A percentile compares a stretch with the other conserved stretches of the same genome.
Evolutionary conservation across 805 yeast genomes (phyloP).

Genomic region (Scheffersomyces spartinae): DNA sequence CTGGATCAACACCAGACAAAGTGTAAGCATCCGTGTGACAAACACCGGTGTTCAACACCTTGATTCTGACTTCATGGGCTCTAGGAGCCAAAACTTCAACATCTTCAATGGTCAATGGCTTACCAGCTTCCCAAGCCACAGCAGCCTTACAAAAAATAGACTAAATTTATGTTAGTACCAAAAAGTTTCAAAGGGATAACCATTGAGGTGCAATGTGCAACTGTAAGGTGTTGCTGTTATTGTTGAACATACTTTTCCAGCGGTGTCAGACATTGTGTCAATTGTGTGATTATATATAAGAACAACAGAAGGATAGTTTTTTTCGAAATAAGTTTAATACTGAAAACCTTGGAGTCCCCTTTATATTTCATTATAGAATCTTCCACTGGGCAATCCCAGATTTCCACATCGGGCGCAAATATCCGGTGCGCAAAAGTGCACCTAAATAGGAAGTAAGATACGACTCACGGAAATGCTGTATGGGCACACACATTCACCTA

Average conservation of each 20-base stretch:
- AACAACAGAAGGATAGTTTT: too few species aligned
- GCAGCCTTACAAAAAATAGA: slow-evolving; percentile 89
- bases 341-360: too few species aligned
- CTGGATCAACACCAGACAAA: slow-evolving; percentile 88
- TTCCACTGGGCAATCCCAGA: too few species aligned
- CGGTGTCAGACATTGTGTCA: slow-evolving; percentile 2
- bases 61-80: slow-evolving; percentile 95
- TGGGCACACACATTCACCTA: too few species aligned
- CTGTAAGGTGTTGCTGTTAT: neutral
- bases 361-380: too few species aligned
- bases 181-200: too few species aligned
- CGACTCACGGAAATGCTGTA: too few species aligned
- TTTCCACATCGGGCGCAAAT: too few species aligned
- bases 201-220: too few species aligned
- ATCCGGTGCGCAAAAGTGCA: too few species aligned
- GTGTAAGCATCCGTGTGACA: slow-evolving; percentile 99
- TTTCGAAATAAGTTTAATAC: too few species aligned
- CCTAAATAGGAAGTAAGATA: too few species aligned
- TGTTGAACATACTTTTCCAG: slow-evolving; percentile 1
- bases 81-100: slow-evolving; percentile 88
- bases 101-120: slow-evolving; percentile 73
- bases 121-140: slow-evolving; percentile 92
- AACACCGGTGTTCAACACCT: slow-evolving; percentile 80
- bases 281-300: neutral
- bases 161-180: slow-evolving; percentile 16